Conservation (phyloP, 805 yeast species). For the Starmerella apicola region DNA sequence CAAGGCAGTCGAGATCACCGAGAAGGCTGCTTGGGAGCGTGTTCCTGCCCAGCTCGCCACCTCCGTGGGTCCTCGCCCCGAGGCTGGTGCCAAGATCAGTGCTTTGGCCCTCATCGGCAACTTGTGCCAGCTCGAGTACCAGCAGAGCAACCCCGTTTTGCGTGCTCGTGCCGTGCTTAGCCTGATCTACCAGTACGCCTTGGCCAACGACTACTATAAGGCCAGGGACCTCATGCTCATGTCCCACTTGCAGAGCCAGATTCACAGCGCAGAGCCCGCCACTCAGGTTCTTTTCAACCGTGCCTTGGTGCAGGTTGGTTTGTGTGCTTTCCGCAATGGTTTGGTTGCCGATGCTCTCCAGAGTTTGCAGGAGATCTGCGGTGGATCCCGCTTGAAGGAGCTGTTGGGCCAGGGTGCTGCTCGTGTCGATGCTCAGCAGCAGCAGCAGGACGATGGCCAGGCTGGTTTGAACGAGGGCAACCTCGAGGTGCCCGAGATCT, state of each 20-base stretch:
- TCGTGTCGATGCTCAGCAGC: slow-evolving; percentile 34
- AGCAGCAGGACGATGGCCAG: slow-evolving; percentile 1
- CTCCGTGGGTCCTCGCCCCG: slow-evolving; percentile 28
- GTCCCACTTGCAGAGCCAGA: slow-evolving; percentile 73
- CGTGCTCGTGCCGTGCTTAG: slow-evolving; percentile 74
- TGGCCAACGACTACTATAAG: slow-evolving; percentile 66
- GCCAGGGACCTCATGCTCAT: slow-evolving; percentile 81
- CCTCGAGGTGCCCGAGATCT: slow-evolving; percentile 30
- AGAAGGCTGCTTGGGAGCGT: slow-evolving; percentile 60
- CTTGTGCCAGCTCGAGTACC: slow-evolving; percentile 52
- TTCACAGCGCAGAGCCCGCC: slow-evolving; percentile 72
- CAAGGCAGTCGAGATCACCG: slow-evolving; percentile 55
- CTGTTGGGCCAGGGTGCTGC: slow-evolving; percentile 84
- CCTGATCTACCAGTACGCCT: slow-evolving; percentile 82
- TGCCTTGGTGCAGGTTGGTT: slow-evolving; percentile 88
- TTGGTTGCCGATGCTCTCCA: slow-evolving; percentile 77
- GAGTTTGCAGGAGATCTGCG: slow-evolving; percentile 74
- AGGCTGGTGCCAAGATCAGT: slow-evolving; percentile 28
- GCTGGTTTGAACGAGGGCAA: slow-evolving; percentile 6
- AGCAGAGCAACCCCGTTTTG: slow-evolving; percentile 54
- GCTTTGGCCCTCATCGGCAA: slow-evolving; percentile 46
- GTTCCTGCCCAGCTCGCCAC: slow-evolving; percentile 31
- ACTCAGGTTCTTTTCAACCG: slow-evolving; percentile 90
- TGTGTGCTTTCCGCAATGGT: slow-evolving; percentile 88
- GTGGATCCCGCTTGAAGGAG: slow-evolving; percentile 77